phyloP scores from a whole-genome alignment of 441 rosid species.

The Corymbia calophylla region DNA sequence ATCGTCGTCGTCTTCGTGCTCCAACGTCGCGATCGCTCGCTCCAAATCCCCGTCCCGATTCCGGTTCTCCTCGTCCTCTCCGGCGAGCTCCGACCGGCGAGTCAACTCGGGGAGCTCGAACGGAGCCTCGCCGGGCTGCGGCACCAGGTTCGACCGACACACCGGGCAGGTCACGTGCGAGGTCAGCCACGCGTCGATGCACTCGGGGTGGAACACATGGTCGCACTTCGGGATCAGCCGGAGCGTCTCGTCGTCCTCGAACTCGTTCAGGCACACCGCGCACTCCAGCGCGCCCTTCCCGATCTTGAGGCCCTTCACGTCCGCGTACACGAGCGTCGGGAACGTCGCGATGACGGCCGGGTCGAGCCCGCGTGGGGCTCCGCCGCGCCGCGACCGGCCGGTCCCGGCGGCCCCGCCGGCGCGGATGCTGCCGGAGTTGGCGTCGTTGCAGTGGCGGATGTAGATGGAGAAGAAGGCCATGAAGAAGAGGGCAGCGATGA shows the following conservation, averaged over 20 bases:
- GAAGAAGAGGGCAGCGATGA: background rate
- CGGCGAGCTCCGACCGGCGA: background rate
- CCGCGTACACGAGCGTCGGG: background rate
- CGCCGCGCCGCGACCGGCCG: background rate
- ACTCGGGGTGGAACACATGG: slow-evolving; percentile 11
- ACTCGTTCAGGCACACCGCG: slow-evolving; percentile 11
- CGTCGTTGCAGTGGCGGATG: background rate
- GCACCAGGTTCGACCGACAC: slow-evolving; percentile 4
- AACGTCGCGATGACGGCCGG: background rate
- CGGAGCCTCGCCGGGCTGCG: background rate
- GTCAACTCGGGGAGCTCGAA: background rate
- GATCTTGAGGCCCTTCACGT: slow-evolving; percentile 1
- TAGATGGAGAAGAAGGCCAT: slow-evolving; percentile 8
- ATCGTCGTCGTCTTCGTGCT: background rate
- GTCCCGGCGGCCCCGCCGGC: background rate
- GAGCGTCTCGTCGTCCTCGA: slow-evolving; percentile 8
- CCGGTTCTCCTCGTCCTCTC: background rate
- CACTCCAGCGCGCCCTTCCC: slow-evolving; percentile 9
- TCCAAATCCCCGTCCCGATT: background rate
- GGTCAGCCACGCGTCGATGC: slow-evolving; percentile 8
- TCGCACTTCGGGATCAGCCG: slow-evolving; percentile 4
- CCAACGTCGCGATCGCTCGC: background rate
- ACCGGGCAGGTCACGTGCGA: slow-evolving; percentile 9
- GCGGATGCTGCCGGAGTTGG: background rate
- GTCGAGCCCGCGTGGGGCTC: background rate